Base-by-base conservation (phyloP, 495 filamentous ascomycete species). In the Pyrenula aspistea region DNA sequence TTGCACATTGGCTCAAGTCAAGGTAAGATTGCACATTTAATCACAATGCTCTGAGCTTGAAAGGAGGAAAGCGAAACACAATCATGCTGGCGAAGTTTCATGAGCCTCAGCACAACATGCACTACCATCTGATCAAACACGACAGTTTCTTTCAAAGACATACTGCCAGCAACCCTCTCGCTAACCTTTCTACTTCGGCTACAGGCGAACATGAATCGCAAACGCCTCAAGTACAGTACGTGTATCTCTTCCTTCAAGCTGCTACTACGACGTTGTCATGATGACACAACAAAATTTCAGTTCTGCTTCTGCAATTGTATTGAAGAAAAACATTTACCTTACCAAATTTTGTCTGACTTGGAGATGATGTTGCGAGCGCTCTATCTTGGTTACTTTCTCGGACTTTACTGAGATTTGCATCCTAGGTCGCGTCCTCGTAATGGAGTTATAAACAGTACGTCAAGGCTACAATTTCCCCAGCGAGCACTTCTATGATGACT, bases 101-200 rank as follows among this genome's bases (percentile, higher is more conserved):
- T 91, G 92, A 91, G 86, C 90, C 88, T 75, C 76, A 74, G 85
- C 88, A 93, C 86, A 85, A 94, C 91, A 97, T 97, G 92, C 92
- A 97, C 84, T 86, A 97, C 92, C 92, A 95, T 96, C 92, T 97
- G 92, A 97, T 65, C 61, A 56, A 59, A 59, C 55, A 63, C 47
- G 47, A 24, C 51, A 31, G 54, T 57, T 19, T 59, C 36, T 57
- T 56, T 23, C 10, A 15, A 54, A 15, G 49, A 8, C 55, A n/a
- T 62, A 55, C n/a, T 22, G 19, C 20, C 12, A 12, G n/a, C 42
- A 56, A 56, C 24, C 23, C 47, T 53, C n/a, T n/a, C n/a, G n/a
- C n/a, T n/a, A n/a, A n/a, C n/a, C n/a, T n/a, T n/a, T n/a, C n/a
- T n/a, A n/a, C n/a, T n/a, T n/a, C n/a, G n/a, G n/a, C n/a, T n/a